A percentile compares a stretch with the other conserved stretches of the same genome.
Evolutionary conservation across 2,329 filamentous ascomycete genomes (phyloP).

Genomic region (Helicocarpus griseus): DNA sequence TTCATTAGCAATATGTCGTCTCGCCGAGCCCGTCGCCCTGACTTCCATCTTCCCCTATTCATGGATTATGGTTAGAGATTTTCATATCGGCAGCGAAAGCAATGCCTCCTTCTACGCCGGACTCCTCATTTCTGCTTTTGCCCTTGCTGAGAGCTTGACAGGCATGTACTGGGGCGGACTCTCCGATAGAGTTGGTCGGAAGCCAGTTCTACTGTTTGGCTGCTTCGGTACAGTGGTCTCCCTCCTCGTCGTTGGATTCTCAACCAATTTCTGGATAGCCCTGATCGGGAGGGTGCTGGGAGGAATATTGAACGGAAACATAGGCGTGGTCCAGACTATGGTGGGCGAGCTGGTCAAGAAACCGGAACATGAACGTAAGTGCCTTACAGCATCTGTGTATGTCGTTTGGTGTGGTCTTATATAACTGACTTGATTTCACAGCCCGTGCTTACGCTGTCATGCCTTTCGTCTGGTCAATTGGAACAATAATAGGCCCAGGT

Average conservation of each 20-base stretch:
- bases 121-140: conserved; percentile 76
- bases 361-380: conserved; percentile 64
- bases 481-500: conserved; percentile 73
- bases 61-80: conserved; percentile 71
- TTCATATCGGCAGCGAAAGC: conserved; percentile 59
- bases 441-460: conserved; percentile 81
- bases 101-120: conserved; percentile 85
- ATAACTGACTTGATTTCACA: conserved; percentile 2
- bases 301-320: conserved; percentile 80
- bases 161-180: conserved; percentile 67
- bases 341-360: conserved; percentile 88
- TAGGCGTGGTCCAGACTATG: conserved; percentile 86
- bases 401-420: background rate
- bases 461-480: conserved; percentile 83
- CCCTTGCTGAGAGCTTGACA: conserved; percentile 65
- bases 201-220: conserved; percentile 69
- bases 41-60: conserved; percentile 92
- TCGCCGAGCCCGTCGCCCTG: conserved; percentile 85
- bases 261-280: conserved; percentile 67
- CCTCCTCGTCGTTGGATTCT: conserved; percentile 76
- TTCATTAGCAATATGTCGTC: conserved; percentile 71
- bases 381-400: background rate
- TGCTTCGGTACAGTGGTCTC: conserved; percentile 71
- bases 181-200: conserved; percentile 72
- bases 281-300: conserved; percentile 67